A percentile compares a stretch with the other conserved stretches of the same genome.
Evolutionary conservation across 192 early-diverging fungal species (phyloP).

Genomic region (Coemansia sp.): DNA sequence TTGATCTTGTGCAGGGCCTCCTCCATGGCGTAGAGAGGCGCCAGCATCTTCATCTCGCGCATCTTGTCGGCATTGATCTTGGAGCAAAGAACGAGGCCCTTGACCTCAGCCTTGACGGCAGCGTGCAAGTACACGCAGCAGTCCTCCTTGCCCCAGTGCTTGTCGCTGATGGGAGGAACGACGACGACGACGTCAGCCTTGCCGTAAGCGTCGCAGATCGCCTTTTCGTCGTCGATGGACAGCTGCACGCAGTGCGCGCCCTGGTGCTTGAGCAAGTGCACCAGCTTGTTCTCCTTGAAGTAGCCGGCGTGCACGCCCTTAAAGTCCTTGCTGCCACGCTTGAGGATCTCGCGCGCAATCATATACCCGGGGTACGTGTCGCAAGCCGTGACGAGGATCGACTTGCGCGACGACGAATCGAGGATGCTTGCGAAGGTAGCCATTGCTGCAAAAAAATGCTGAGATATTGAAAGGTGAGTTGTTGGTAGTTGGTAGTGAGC

Average conservation of each 20-base stretch:
- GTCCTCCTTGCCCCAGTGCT: slow-evolving; percentile 26
- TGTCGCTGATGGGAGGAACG: slow-evolving; percentile 44
- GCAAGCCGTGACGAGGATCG: slow-evolving; percentile 43
- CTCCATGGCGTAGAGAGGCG: slow-evolving; percentile 44
- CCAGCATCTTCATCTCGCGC: slow-evolving; percentile 22
- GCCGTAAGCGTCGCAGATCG: slow-evolving; percentile 37
- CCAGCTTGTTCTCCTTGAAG: slow-evolving; percentile 41
- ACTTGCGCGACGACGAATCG: slow-evolving; percentile 22
- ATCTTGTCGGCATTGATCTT: slow-evolving; percentile 39
- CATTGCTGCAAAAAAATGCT: slow-evolving; percentile 18
- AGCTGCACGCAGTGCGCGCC: slow-evolving; percentile 34
- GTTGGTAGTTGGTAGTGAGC: not conserved
- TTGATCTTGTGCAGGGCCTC: slow-evolving; percentile 34
- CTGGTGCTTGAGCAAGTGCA: slow-evolving; percentile 34
- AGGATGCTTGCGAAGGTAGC: slow-evolving; percentile 36
- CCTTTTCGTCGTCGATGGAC: slow-evolving; percentile 23
- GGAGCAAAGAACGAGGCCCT: slow-evolving; percentile 49
- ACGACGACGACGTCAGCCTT: slow-evolving; percentile 45
- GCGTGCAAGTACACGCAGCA: slow-evolving; percentile 35
- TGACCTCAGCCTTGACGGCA: slow-evolving; percentile 38
- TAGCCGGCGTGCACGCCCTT: slow-evolving; percentile 27
- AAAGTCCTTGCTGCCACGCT: slow-evolving; percentile 32
- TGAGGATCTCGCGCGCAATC: slow-evolving; percentile 30
- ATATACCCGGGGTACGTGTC: slow-evolving; percentile 46
- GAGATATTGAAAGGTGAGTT: not conserved